A percentile compares a stretch with the other conserved stretches of the same genome.
These are phyloP conservation scores for Taphrina wiesneri DNA, from an alignment of 1,139 yeast genomes.

Conservation along the genomic window DNA sequence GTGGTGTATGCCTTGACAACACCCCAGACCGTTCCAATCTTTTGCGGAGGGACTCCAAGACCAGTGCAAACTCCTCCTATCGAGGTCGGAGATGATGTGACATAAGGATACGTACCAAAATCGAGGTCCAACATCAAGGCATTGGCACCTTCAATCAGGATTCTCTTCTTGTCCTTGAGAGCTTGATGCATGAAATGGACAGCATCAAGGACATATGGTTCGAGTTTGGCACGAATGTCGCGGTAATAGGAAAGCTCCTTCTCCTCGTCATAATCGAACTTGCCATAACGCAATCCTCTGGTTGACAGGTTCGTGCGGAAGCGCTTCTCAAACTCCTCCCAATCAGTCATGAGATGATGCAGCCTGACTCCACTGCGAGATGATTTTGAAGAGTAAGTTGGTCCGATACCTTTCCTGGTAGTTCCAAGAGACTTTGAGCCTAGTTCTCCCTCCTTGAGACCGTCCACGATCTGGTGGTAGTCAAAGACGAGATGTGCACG, in stretches of 20 bases:
- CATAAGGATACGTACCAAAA: conserved; percentile 97
- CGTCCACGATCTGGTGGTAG: conserved; percentile 96
- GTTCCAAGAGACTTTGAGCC: conserved; percentile 91
- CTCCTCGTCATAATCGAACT: conserved; percentile 81
- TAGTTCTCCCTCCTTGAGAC: conserved; percentile 88
- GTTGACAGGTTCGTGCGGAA: conserved; percentile 76
- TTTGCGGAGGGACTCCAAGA: conserved; percentile 86
- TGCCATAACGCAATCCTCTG: conserved; percentile 87
- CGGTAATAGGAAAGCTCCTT: conserved; percentile 77
- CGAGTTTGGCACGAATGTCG: conserved; percentile 67
- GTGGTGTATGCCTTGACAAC: conserved; percentile 98
- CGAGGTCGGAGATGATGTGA: conserved; percentile 92
- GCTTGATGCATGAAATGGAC: conserved; percentile 88
- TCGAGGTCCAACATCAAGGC: conserved; percentile 97
- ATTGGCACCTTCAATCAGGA: conserved; percentile 95
- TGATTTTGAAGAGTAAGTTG: conserved; percentile 95
- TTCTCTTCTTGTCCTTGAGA: conserved; percentile 71
- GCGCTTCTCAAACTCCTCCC: conserved; percentile 84
- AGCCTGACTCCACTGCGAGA: conserved; percentile 96
- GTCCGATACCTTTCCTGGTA: conserved; percentile 99
- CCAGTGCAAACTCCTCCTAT: conserved; percentile 99
- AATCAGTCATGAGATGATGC: conserved; percentile 90
- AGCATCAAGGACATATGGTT: conserved; percentile 92
- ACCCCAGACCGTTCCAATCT: conserved; percentile 80
- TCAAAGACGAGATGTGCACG: conserved; percentile 96